Conservation (phyloP, 352 stramenopile species). For the Pythium folliculosum region DNA sequence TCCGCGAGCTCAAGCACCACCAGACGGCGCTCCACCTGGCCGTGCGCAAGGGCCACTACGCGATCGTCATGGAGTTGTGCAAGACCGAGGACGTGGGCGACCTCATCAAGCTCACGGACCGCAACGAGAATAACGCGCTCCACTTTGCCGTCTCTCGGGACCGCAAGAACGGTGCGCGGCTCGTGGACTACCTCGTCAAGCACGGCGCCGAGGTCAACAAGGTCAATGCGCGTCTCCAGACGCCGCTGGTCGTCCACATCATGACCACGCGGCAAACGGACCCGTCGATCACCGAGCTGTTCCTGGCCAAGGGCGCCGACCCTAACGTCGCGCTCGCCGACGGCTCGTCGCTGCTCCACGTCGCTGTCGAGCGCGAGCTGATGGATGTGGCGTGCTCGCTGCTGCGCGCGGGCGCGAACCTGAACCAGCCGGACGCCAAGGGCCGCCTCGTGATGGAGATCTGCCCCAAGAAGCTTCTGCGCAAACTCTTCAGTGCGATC, state of each 20-base stretch:
- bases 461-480: constrained; percentile 76
- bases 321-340: constrained; percentile 74
- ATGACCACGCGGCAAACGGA: constrained; percentile 87
- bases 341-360: constrained; percentile 83
- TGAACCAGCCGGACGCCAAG: constrained; percentile 76
- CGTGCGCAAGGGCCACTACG: constrained; percentile 82
- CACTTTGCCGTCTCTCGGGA: constrained; percentile 83
- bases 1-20: constrained; percentile 85
- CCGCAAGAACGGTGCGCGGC: constrained; percentile 78
- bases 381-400: constrained; percentile 77
- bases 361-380: constrained; percentile 80
- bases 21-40: constrained; percentile 83
- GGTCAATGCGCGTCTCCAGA: constrained; percentile 81
- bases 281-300: constrained; percentile 73
- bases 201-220: constrained; percentile 82
- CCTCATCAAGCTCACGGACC: constrained; percentile 73
- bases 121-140: constrained; percentile 84
- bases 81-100: constrained; percentile 65
- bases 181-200: constrained; percentile 86
- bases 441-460: constrained; percentile 78
- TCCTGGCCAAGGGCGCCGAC: constrained; percentile 64
- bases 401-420: constrained; percentile 65
- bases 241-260: constrained; percentile 79
- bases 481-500: constrained; percentile 84
- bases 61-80: constrained; percentile 86